Conservation (phyloP, 352 stramenopile species). For the Phytopythium aichiense region DNA sequence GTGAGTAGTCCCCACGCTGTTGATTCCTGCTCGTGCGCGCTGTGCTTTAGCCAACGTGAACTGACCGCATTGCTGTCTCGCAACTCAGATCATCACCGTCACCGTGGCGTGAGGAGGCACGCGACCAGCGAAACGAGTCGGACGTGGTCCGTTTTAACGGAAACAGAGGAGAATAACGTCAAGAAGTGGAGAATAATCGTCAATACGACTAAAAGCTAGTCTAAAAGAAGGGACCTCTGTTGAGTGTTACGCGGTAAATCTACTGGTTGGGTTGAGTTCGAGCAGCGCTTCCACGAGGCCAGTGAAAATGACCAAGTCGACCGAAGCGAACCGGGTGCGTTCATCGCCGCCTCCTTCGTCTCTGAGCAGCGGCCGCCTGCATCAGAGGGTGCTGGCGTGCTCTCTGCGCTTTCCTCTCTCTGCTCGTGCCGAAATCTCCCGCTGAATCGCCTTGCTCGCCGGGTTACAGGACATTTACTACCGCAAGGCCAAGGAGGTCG, state of each 20-base stretch:
- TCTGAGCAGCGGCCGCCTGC: neutral
- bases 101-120: constrained; percentile 1
- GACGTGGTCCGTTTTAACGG: neutral
- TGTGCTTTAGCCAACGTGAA: neutral
- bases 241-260: neutral
- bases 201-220: neutral
- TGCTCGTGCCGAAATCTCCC: neutral
- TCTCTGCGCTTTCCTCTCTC: neutral
- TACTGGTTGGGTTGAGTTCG: neutral
- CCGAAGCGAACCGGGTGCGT: constrained; percentile 54
- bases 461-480: constrained; percentile 84
- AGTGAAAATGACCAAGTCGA: constrained; percentile 47
- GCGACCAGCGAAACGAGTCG: neutral
- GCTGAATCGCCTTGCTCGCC: neutral
- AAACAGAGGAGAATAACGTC: neutral
- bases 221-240: neutral
- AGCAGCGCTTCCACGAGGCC: neutral
- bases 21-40: neutral
- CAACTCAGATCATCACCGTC: constrained; percentile 2
- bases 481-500: constrained; percentile 92
- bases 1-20: constrained; percentile 8
- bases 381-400: neutral
- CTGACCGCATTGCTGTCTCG: too few relatives aligned
- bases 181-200: neutral
- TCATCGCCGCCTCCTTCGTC: neutral